Base-by-base conservation (phyloP, 2,329 filamentous ascomycete genomes). In the Aureobasidium sp. region DNA sequence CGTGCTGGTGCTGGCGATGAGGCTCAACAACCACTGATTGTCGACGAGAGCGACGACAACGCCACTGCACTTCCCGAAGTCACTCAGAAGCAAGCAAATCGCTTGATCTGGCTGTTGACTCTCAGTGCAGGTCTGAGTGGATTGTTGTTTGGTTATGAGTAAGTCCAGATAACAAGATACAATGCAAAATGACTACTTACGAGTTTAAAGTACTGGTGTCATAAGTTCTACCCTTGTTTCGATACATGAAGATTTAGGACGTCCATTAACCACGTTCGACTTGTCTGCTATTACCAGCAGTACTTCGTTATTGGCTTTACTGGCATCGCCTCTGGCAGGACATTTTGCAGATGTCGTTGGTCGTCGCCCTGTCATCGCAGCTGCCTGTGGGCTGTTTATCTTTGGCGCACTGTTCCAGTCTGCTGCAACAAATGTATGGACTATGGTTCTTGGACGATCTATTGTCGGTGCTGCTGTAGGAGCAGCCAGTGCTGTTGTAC, bases 401-500 rank as follows among this genome's bases (percentile, higher is more conserved):
- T 66, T 81, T 3, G 89, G 89, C 13, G 88, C 89, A 0, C 67
- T 87, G 2, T 70, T 85, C 39, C 89, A 92, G 72, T 85, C 87
- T 0, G 68, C 76, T 50, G 82, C 84, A 63, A 73, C 69, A 2
- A 82, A 79, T 0, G 87, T 93, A 1, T 67, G 74, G 13, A 71
- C 72, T 12, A 91, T 93, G 87, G 83, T 90, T 0, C 66, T 79
- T 0, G 89, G 89, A 0, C 78, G 89, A 5, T 81, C 83, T 34
- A 77, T 92, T 1, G 87, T 93, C 2, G 89, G 89, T 32, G 78
- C 85, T 0, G 89, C 85, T 0, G 87, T 93, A 0, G 89, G 89
- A 17, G 85, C 86, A 2, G 89, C 88, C 9, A 91, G 87, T 71
- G 89, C 95, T 68, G 89, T 95, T 4, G 87, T 90, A 34, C 92